These are phyloP conservation scores for Actinomucor elegans DNA, from an alignment of 371 early-diverging fungal genomes.

Conservation along the genomic window DNA sequence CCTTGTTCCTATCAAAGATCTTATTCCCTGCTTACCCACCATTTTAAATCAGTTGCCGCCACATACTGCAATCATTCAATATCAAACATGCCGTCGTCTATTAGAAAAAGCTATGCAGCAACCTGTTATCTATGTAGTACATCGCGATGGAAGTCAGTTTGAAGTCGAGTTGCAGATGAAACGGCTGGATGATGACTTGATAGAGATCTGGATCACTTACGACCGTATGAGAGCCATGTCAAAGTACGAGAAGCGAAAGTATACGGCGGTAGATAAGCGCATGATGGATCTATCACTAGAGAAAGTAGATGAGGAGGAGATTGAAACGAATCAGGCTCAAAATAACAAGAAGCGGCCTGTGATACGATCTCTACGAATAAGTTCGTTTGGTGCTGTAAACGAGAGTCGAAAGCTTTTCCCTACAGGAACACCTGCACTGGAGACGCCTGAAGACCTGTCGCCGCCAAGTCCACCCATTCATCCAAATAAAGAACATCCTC, in stretches of 20 bases:
- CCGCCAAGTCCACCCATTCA: constrained; percentile 1
- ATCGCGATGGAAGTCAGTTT: constrained; percentile 63
- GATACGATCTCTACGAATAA: constrained; percentile 5
- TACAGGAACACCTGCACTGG: not conserved
- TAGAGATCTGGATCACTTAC: constrained; percentile 65
- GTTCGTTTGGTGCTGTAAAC: constrained; percentile 20
- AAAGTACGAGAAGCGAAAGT: constrained; percentile 9
- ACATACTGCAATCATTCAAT: not conserved
- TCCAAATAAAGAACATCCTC: constrained; percentile 14
- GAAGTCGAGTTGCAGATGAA: constrained; percentile 63
- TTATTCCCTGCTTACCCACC: constrained; percentile 59
- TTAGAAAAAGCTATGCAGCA: constrained; percentile 1
- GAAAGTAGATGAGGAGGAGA: not conserved
- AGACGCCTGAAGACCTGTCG: not conserved
- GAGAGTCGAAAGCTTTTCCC: constrained; percentile 9
- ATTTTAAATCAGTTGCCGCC: no score
- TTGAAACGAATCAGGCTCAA: no score
- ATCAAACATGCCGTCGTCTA: not conserved
- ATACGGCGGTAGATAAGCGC: not conserved
- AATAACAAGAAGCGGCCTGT: not conserved
- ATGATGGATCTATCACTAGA: not conserved
- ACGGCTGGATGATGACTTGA: constrained; percentile 45
- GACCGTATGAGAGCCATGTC: constrained; percentile 44
- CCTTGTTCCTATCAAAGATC: constrained; percentile 40
- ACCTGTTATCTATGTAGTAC: constrained; percentile 50